phyloP scores from a whole-genome alignment of 2,329 filamentous ascomycete species.

The Fusarium lateritium region DNA sequence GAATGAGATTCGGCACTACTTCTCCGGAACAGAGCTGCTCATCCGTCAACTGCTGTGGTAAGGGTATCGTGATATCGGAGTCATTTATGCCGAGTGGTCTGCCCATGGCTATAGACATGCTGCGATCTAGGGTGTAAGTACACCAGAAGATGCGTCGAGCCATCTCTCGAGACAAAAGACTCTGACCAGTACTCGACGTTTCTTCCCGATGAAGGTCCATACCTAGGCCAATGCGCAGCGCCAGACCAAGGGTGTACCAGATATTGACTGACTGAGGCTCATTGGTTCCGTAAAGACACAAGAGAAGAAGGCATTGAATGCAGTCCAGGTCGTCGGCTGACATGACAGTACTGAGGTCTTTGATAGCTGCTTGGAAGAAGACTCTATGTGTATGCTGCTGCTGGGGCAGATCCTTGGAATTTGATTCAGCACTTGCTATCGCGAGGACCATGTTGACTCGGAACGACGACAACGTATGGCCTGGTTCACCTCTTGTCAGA shows the following conservation, averaged over 20 bases:
- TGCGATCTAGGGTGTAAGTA: neutral
- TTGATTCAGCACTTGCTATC: neutral
- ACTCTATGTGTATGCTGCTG: neutral
- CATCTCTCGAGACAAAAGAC: neutral
- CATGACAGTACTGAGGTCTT: neutral
- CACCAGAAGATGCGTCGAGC: neutral
- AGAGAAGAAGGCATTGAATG: neutral
- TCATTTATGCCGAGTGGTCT: conserved; percentile 1
- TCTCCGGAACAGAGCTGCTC: neutral
- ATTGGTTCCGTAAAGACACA: neutral
- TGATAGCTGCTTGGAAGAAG: conserved; percentile 3
- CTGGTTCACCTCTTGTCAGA: neutral
- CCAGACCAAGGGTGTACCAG: neutral
- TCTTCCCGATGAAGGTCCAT: conserved; percentile 2
- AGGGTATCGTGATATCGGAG: neutral
- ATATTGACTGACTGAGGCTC: conserved; percentile 2
- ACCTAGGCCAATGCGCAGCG: neutral
- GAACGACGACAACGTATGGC: neutral
- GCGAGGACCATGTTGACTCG: conserved; percentile 2
- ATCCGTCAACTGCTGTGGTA: neutral
- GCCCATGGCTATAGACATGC: conserved; percentile 3
- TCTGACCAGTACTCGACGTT: neutral
- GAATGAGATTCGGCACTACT: neutral
- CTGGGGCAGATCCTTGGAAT: neutral
- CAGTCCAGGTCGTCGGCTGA: conserved; percentile 2